Percentiles rank a stretch among this genome's conserved stretches.
Evolutionary conservation across 2,329 filamentous ascomycete genomes (phyloP).

Genomic region (Akanthomyces muscarius): DNA sequence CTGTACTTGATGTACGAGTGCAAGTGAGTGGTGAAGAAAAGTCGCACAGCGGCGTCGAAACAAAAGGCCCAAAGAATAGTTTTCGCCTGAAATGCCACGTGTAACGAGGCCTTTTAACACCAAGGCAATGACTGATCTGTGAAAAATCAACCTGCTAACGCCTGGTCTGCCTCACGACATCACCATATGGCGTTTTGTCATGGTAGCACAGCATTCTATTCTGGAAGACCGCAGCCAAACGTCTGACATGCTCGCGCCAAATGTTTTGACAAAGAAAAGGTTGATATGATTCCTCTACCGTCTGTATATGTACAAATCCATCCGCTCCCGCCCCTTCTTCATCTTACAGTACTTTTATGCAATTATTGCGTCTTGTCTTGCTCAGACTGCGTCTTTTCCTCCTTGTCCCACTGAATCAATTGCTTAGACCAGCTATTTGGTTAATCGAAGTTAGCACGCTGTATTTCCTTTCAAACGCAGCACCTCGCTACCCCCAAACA

Average conservation of each 20-base stretch:
- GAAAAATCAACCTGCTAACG: too few species aligned
- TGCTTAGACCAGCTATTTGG: conserved; percentile 41
- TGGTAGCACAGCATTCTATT: too few species aligned
- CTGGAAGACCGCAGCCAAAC: too few species aligned
- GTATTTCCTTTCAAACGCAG: neutral
- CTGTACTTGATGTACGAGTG: neutral
- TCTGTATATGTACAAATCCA: conserved; percentile 16
- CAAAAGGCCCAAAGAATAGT: too few species aligned
- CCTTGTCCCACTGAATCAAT: conserved; percentile 42
- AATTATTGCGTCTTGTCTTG: conserved; percentile 28
- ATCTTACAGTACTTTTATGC: conserved; percentile 11
- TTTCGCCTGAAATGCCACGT: too few species aligned
- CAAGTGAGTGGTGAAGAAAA: neutral
- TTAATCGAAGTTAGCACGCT: conserved; percentile 1
- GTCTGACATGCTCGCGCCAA: neutral
- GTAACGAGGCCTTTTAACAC: too few species aligned
- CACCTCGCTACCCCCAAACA: neutral
- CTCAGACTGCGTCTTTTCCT: conserved; percentile 35
- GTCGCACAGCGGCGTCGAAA: too few species aligned
- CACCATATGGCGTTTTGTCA: too few species aligned
- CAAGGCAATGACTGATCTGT: too few species aligned
- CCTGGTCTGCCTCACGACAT: too few species aligned
- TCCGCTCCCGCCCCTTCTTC: neutral
- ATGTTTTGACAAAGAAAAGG: neutral
- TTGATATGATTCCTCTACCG: conserved; percentile 11